Evolutionary conservation across 1,139 yeast genomes (phyloP).

Genomic region (Yamadazyma friedrichii): DNA sequence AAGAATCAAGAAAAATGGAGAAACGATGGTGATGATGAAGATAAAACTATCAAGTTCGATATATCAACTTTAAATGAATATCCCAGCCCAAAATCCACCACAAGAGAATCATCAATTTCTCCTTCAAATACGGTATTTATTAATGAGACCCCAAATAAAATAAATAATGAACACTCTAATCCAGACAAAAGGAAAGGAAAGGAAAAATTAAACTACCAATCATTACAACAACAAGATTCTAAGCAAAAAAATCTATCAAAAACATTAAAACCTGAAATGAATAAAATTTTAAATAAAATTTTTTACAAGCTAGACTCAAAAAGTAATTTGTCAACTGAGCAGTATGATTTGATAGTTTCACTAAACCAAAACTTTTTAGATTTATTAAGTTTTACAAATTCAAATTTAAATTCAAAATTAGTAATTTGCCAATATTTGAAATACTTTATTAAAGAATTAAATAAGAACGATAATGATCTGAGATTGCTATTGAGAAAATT

Average conservation of each 20-base stretch:
- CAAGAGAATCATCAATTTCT: conserved; percentile 18
- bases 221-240: conserved; percentile 12
- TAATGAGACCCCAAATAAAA: neutral
- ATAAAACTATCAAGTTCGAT: conserved; percentile 32
- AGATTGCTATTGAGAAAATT: conserved; percentile 25
- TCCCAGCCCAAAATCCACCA: conserved; percentile 16
- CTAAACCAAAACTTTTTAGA: conserved; percentile 31
- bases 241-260: conserved; percentile 28
- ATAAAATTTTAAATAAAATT: conserved; percentile 33
- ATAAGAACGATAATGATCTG: conserved; percentile 19
- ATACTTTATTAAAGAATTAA: conserved; percentile 39
- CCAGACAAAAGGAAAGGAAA: neutral
- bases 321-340: conserved; percentile 32
- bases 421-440: conserved; percentile 41
- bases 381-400: conserved; percentile 25
- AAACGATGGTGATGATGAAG: conserved; percentile 13
- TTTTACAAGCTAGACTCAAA: conserved; percentile 36
- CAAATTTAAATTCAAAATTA: conserved; percentile 21
- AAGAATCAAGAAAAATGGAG: conserved; percentile 38
- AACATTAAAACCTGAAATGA: conserved; percentile 28
- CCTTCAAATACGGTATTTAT: conserved; percentile 11
- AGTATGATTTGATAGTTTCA: conserved; percentile 33
- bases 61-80: conserved; percentile 29
- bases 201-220: conserved; percentile 10
- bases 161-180: neutral